These are phyloP conservation scores for Metarhizium brunneum DNA, from an alignment of 2,329 filamentous ascomycete genomes.

Conservation along the genomic window DNA sequence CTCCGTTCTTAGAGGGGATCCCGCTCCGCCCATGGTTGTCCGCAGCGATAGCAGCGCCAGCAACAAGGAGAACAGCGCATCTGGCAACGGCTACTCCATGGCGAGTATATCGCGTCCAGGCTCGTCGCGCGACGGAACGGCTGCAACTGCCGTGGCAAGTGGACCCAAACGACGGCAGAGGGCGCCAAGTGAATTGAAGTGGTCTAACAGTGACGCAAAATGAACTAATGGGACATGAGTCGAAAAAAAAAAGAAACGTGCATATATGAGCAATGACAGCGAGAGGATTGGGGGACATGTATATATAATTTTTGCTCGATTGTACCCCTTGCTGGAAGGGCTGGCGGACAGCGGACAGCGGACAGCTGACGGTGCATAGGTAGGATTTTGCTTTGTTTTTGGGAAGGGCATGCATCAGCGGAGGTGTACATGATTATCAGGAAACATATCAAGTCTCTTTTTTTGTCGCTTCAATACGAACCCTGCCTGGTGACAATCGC, in stretches of 20 bases:
- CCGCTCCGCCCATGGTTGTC: constrained; percentile 19
- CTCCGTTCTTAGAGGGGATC: constrained; percentile 8
- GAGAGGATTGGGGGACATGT: background rate
- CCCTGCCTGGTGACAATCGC: background rate
- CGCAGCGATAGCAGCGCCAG: constrained; percentile 30
- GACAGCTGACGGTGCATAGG: background rate
- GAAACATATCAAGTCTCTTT: background rate
- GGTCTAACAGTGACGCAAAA: constrained; percentile 11
- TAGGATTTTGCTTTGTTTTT: background rate
- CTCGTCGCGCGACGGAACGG: constrained; percentile 4
- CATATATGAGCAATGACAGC: background rate
- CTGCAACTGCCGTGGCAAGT: constrained; percentile 3
- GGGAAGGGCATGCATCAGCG: background rate
- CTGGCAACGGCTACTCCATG: background rate
- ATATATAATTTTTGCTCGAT: background rate
- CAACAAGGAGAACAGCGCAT: constrained; percentile 26
- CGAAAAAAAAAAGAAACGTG: background rate
- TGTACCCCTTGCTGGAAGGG: too few relatives aligned
- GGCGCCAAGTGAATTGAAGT: constrained; percentile 17
- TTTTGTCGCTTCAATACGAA: background rate
- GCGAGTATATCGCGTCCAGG: background rate
- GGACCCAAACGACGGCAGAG: constrained; percentile 17
- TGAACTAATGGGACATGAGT: background rate
- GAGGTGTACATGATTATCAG: background rate
- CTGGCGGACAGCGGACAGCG: too few relatives aligned